Conservation (phyloP, 2,329 filamentous ascomycete genomes). For the Ilyonectria robusta region DNA sequence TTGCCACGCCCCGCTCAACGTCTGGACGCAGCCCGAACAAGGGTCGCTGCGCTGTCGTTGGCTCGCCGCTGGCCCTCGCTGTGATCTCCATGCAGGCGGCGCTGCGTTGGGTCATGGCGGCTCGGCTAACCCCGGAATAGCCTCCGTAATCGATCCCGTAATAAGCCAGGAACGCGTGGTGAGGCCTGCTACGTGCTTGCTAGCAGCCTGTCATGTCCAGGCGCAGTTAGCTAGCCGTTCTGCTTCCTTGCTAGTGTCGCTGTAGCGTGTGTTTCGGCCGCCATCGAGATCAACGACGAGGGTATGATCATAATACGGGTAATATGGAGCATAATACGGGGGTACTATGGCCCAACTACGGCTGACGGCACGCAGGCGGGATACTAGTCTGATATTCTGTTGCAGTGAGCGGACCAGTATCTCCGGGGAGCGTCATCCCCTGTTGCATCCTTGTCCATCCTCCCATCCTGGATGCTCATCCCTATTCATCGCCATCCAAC, state of each 20-base stretch:
- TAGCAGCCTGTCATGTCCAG: background rate
- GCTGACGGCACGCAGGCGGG: too few relatives aligned
- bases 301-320: too few relatives aligned
- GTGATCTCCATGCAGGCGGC: background rate
- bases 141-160: background rate
- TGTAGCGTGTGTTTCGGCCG: background rate
- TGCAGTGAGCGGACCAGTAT: background rate
- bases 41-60: too few relatives aligned
- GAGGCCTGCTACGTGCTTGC: background rate
- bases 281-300: background rate
- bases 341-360: too few relatives aligned
- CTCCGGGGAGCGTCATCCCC: constrained; percentile 3
- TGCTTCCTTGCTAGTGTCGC: background rate
- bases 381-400: too few relatives aligned
- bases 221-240: background rate
- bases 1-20: too few relatives aligned
- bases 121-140: background rate
- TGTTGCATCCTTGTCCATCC: too few relatives aligned
- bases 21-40: too few relatives aligned
- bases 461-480: too few relatives aligned
- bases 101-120: background rate
- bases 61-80: too few relatives aligned
- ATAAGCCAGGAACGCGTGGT: background rate
- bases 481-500: too few relatives aligned
- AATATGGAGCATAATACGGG: too few relatives aligned